Percentiles rank a stretch among this genome's conserved stretches.
These are phyloP conservation scores for Tillandsia leiboldiana DNA, from an alignment of 176 grass and related monocot genomes.

Conservation along the genomic window DNA sequence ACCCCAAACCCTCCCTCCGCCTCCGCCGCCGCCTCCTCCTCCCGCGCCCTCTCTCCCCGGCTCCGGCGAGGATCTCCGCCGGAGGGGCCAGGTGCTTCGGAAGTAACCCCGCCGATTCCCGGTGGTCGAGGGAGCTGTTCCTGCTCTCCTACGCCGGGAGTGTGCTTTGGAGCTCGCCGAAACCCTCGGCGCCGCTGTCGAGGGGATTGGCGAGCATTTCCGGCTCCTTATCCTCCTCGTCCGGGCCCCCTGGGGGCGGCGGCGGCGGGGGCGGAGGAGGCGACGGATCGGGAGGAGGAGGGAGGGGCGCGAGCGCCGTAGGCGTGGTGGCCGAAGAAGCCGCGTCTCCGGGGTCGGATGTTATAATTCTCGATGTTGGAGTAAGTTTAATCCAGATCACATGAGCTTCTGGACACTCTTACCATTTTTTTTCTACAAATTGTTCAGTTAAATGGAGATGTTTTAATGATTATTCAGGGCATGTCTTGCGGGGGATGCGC, in stretches of 20 bases:
- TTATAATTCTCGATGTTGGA: slow-evolving; percentile 84
- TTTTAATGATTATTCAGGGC: slow-evolving; percentile 38
- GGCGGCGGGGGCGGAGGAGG: slow-evolving; percentile 27
- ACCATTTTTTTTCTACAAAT: not conserved
- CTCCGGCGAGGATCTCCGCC: not conserved
- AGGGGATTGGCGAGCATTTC: slow-evolving; percentile 72
- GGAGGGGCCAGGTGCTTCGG: slow-evolving; percentile 19
- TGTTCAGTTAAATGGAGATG: slow-evolving; percentile 15
- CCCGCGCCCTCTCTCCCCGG: slow-evolving; percentile 1
- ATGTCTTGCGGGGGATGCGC: slow-evolving; percentile 96
- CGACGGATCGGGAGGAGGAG: slow-evolving; percentile 19
- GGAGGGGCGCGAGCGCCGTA: slow-evolving; percentile 23
- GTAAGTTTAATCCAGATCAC: slow-evolving; percentile 26
- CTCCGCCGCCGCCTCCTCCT: not conserved
- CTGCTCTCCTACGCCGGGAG: slow-evolving; percentile 50
- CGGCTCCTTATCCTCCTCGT: slow-evolving; percentile 34
- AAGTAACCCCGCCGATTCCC: slow-evolving; percentile 2
- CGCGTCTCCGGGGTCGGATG: slow-evolving; percentile 35
- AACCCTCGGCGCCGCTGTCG: slow-evolving; percentile 10
- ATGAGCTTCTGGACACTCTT: not conserved
- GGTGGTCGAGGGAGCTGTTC: slow-evolving; percentile 32
- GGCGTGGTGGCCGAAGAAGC: slow-evolving; percentile 37
- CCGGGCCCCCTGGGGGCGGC: slow-evolving; percentile 26
- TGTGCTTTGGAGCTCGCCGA: slow-evolving; percentile 30
- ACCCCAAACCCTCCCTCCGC: slow-evolving; percentile 29